phyloP scores from a whole-genome alignment of 129 eudicot species.

The Pseudognaphalium luteoalbum region DNA sequence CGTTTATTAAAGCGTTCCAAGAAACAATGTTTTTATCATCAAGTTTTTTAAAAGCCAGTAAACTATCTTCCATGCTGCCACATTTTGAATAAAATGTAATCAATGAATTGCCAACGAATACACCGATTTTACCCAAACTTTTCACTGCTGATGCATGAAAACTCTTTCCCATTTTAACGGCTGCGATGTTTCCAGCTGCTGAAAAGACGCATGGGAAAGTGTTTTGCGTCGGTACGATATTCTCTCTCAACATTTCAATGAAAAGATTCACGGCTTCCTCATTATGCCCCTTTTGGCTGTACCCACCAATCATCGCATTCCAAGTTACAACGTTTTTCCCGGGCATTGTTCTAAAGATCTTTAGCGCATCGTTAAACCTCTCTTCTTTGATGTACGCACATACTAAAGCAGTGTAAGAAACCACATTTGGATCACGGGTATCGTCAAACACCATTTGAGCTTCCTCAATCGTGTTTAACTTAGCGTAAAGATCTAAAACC shows the following conservation, averaged over 20 bases:
- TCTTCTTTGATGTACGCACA: constrained; percentile 56
- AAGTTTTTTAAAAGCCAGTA: constrained; percentile 44
- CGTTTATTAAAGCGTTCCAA: constrained; percentile 75
- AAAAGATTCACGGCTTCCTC: constrained; percentile 74
- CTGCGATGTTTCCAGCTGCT: constrained; percentile 68
- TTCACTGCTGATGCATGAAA: constrained; percentile 74
- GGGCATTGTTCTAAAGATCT: constrained; percentile 55
- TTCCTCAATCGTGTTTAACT: constrained; percentile 45
- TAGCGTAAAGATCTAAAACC: constrained; percentile 52
- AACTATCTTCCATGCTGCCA: constrained; percentile 77
- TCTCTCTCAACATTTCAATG: constrained; percentile 67
- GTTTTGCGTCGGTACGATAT: constrained; percentile 42
- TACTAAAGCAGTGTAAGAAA: constrained; percentile 67
- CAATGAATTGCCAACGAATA: constrained; percentile 59
- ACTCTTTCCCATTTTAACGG: constrained; percentile 64
- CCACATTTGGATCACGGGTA: constrained; percentile 59
- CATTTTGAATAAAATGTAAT: constrained; percentile 78
- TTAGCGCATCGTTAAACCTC: constrained; percentile 50
- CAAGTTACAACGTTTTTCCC: constrained; percentile 67
- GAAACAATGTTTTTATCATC: constrained; percentile 53
- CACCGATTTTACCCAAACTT: constrained; percentile 38
- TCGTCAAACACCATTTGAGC: constrained; percentile 61
- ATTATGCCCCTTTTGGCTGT: constrained; percentile 58
- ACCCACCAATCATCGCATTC: constrained; percentile 79
- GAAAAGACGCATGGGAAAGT: constrained; percentile 60